Percentiles rank a stretch among this genome's conserved stretches.
Conservation (phyloP, 1,284 basidiomycete species). For the Rhodotorula sp. region DNA sequence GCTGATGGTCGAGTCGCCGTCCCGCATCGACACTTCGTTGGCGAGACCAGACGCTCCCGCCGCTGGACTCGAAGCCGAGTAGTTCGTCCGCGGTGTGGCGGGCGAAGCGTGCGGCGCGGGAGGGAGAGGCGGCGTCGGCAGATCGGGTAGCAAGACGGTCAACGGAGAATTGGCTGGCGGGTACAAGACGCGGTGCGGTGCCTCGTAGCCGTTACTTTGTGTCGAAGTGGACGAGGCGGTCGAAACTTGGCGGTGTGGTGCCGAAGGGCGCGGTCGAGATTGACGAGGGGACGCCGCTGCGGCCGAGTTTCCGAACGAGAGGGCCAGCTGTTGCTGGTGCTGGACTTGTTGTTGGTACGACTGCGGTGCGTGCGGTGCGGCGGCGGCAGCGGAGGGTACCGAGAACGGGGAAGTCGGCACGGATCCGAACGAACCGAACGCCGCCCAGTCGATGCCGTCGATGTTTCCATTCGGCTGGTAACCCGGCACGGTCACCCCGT, state of each 20-base stretch:
- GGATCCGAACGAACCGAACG: slow-evolving; percentile 10
- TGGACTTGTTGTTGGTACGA: too few species aligned
- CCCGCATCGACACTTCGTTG: neutral
- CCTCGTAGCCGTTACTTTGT: neutral
- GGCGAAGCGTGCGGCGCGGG: slow-evolving; percentile 8
- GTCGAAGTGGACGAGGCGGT: neutral
- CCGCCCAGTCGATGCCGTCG: slow-evolving; percentile 8
- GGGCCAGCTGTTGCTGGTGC: too few species aligned
- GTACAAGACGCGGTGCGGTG: slow-evolving; percentile 11
- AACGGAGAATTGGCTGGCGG: slow-evolving; percentile 14
- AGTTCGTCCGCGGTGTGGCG: slow-evolving; percentile 1
- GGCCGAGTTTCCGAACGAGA: too few species aligned
- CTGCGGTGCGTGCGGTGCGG: neutral
- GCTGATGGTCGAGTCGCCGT: neutral
- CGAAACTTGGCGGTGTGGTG: neutral
- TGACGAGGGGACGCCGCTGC: too few species aligned
- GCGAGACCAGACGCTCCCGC: neutral
- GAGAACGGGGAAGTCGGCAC: neutral
- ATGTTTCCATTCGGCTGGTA: neutral
- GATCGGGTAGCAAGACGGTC: slow-evolving; percentile 9
- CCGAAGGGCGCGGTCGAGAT: too few species aligned
- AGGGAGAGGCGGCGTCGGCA: slow-evolving; percentile 2
- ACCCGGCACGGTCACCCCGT: neutral
- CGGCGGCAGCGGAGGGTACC: neutral
- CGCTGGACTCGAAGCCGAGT: neutral